Percentiles rank a stretch among this genome's conserved stretches.
Conservation (phyloP, 1,139 yeast genomes). For the Hansenula sp. region DNA sequence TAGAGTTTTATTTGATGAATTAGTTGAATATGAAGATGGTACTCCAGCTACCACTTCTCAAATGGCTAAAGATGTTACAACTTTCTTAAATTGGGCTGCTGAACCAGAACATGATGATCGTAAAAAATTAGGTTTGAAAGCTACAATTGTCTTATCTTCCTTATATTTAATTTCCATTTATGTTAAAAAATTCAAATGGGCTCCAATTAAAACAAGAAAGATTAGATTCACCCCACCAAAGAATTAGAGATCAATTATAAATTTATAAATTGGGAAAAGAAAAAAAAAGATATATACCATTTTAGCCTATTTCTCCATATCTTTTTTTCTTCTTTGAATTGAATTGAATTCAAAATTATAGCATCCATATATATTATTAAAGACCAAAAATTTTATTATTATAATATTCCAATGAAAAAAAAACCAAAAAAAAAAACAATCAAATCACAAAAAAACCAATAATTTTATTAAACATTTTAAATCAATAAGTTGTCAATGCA, state of each 20-base stretch:
- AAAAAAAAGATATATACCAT: no score
- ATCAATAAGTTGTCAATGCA: no score
- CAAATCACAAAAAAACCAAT: no score
- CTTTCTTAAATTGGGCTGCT: constrained; percentile 96
- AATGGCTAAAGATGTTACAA: constrained; percentile 97
- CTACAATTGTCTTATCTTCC: constrained; percentile 73
- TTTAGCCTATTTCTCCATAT: no score
- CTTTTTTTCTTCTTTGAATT: background rate
- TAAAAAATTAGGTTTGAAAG: constrained; percentile 96
- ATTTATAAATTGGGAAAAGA: background rate
- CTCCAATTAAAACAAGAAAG: constrained; percentile 93
- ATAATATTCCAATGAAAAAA: background rate
- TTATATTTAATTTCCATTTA: constrained; percentile 81
- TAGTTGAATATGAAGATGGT: constrained; percentile 98
- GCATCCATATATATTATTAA: background rate
- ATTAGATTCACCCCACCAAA: constrained; percentile 89
- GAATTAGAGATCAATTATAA: constrained; percentile 35
- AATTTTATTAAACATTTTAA: no score
- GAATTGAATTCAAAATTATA: background rate
- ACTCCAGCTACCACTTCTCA: constrained; percentile 98
- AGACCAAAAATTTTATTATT: background rate
- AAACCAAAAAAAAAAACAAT: background rate
- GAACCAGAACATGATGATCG: constrained; percentile 99
- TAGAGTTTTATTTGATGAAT: constrained; percentile 93
- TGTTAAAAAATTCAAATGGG: constrained; percentile 99